Conservation (phyloP, 305 asterid species). For the Fraxinus dipetala region DNA sequence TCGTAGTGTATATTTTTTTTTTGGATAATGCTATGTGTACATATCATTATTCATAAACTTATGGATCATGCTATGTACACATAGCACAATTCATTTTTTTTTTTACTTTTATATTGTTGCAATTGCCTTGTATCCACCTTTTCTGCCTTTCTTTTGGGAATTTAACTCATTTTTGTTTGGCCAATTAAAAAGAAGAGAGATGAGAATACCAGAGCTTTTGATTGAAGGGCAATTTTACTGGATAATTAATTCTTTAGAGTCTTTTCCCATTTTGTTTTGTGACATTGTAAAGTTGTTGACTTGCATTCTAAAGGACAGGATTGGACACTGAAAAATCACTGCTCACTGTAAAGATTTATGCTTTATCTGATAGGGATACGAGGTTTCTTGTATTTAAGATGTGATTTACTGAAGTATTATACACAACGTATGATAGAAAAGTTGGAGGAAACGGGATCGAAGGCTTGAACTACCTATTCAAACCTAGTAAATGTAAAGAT, state of each 20-base stretch:
- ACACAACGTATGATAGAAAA: neutral
- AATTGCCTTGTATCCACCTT: neutral
- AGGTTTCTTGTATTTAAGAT: neutral
- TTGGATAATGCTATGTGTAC: no score
- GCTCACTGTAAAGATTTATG: neutral
- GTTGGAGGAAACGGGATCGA: slow-evolving; percentile 1
- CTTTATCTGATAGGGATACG: neutral
- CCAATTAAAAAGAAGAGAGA: neutral
- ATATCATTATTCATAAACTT: no score
- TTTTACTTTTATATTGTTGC: neutral
- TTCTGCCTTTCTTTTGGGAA: neutral
- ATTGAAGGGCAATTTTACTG: neutral
- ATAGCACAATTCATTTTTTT: neutral
- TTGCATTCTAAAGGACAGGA: neutral
- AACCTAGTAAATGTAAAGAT: neutral
- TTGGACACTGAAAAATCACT: neutral
- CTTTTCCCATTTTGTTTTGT: neutral
- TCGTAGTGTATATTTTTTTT: neutral
- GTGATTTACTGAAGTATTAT: slow-evolving; percentile 11
- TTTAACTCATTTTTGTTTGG: neutral
- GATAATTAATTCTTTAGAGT: neutral
- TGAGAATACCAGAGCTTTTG: neutral
- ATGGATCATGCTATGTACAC: no score
- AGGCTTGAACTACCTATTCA: neutral
- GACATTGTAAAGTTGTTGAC: neutral